A percentile compares a stretch with the other conserved stretches of the same genome.
Evolutionary conservation across 2,329 filamentous ascomycete genomes (phyloP).

Genomic region (Clonostachys sp.): DNA sequence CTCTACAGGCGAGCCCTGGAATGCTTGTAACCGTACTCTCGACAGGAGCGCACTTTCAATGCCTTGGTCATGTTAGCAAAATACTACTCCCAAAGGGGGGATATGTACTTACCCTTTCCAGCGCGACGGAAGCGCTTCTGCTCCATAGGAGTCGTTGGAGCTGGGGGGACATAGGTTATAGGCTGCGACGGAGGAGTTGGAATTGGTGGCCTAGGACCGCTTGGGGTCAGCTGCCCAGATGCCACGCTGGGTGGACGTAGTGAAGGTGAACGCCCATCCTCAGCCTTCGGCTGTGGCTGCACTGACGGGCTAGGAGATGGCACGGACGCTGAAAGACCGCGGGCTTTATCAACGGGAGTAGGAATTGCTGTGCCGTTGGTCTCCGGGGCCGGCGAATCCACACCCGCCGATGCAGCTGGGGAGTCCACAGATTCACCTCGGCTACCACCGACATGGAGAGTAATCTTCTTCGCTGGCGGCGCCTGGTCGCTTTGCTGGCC

Average conservation of each 20-base stretch:
- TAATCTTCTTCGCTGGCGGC: constrained; percentile 57
- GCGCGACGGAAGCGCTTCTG: constrained; percentile 28
- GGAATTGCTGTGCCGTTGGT: neutral
- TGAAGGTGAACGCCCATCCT: constrained; percentile 8
- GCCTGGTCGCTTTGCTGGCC: constrained; percentile 39
- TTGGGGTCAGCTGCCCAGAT: constrained; percentile 1
- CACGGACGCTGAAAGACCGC: constrained; percentile 7
- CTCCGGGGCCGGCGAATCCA: constrained; percentile 8
- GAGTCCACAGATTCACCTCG: constrained; percentile 50
- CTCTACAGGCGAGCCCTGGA: neutral
- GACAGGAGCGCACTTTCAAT: constrained; percentile 61
- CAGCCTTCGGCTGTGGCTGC: constrained; percentile 1
- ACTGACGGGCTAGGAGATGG: neutral
- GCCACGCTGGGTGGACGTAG: constrained; percentile 7
- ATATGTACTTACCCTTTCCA: constrained; percentile 32
- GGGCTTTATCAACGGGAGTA: constrained; percentile 25
- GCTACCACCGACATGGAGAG: constrained; percentile 59
- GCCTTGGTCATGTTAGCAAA: constrained; percentile 28
- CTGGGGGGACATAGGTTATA: constrained; percentile 15
- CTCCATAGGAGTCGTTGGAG: constrained; percentile 24
- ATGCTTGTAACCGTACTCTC: constrained; percentile 53
- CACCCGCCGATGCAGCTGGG: constrained; percentile 33
- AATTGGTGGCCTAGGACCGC: neutral
- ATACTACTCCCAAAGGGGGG: neutral
- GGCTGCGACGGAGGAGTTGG: constrained; percentile 6